These are phyloP conservation scores for Bertia moriformis DNA, from an alignment of 2,329 filamentous ascomycete species.

Conservation along the genomic window DNA sequence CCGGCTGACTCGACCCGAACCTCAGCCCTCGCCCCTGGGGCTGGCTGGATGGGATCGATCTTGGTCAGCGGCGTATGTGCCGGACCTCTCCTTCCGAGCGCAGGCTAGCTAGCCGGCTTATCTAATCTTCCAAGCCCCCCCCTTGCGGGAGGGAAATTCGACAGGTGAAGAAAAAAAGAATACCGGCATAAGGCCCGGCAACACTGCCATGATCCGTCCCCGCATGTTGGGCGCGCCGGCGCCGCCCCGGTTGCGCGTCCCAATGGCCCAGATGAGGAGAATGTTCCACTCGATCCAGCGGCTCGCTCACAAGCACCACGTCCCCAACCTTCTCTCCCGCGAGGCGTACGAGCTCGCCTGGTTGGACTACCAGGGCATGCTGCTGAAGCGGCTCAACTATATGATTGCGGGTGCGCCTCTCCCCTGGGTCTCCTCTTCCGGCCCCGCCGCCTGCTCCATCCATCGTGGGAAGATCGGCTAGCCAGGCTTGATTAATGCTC, in stretches of 20 bases:
- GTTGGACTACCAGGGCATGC: conserved; percentile 63
- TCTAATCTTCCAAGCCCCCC: too few relatives aligned
- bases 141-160: too few relatives aligned
- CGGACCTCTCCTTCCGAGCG: too few relatives aligned
- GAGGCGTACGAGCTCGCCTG: conserved; percentile 65
- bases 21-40: too few relatives aligned
- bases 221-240: too few relatives aligned
- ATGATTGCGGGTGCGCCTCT: conserved; percentile 59
- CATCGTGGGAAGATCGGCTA: conserved; percentile 2
- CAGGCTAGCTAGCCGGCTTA: too few relatives aligned
- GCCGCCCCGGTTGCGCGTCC: neutral
- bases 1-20: too few relatives aligned
- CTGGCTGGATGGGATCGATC: too few relatives aligned
- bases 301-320: conserved; percentile 13
- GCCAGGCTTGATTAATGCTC: conserved; percentile 27
- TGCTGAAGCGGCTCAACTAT: conserved; percentile 64
- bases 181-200: neutral
- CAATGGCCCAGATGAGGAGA: neutral
- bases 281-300: neutral
- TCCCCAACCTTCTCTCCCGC: conserved; percentile 58
- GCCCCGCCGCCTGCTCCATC: too few relatives aligned
- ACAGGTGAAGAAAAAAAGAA: too few relatives aligned
- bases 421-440: too few relatives aligned
- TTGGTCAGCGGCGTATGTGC: too few relatives aligned
- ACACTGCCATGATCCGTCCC: neutral